These are phyloP conservation scores for Aspergillus hancockii DNA, from an alignment of 495 filamentous ascomycete species.

Conservation along the genomic window DNA sequence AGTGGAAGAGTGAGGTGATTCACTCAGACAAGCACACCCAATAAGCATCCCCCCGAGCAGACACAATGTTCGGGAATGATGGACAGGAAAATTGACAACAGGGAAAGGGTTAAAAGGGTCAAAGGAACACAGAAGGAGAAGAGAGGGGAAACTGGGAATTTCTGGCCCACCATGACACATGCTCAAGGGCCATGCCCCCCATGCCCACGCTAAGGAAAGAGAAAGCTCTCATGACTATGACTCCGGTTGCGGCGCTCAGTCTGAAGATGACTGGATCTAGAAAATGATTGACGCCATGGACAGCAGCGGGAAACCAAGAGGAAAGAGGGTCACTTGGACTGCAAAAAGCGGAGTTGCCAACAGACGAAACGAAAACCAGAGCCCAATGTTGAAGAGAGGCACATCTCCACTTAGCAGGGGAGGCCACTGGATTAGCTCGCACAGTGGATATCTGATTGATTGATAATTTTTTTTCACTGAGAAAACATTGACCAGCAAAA, in stretches of 20 bases:
- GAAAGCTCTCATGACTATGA: constrained; percentile 8
- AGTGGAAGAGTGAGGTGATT: constrained; percentile 6
- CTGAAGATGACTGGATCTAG: background rate
- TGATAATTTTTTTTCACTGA: constrained; percentile 7
- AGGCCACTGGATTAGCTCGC: constrained; percentile 1
- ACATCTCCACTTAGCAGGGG: constrained; percentile 15
- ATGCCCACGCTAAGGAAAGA: background rate
- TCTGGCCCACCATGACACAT: background rate
- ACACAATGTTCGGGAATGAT: background rate
- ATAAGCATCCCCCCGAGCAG: constrained; percentile 8
- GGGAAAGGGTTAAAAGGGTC: background rate
- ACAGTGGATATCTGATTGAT: constrained; percentile 12
- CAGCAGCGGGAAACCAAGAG: background rate
- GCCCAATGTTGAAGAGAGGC: constrained; percentile 10
- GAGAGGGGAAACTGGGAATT: constrained; percentile 1
- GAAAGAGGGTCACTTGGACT: constrained; percentile 6
- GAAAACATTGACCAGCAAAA: background rate
- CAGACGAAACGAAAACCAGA: constrained; percentile 5
- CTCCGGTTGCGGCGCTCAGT: constrained; percentile 16
- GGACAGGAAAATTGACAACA: background rate
- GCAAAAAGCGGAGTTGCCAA: constrained; percentile 6
- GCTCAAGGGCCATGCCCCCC: background rate
- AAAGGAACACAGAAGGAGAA: constrained; percentile 8
- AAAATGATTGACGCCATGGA: constrained; percentile 10
- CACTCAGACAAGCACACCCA: constrained; percentile 9